A percentile compares a stretch with the other conserved stretches of the same genome.
Conservation (phyloP, 108 stramenopile genomes). For the Skeletonema potamos region DNA sequence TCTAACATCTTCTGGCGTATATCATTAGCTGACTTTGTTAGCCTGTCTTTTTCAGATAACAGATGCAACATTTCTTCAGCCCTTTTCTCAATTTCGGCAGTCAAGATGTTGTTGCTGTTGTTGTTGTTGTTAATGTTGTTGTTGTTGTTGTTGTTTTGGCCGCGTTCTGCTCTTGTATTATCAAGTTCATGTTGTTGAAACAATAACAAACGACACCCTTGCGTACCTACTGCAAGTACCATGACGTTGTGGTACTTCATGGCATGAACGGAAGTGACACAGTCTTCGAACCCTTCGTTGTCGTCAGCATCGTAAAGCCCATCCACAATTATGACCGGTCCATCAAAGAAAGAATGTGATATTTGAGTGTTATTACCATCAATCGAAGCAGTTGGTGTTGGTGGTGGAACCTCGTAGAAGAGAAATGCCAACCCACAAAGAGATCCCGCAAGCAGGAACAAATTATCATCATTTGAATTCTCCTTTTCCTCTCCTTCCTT, state of each 20-base stretch:
- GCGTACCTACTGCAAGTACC: conserved; percentile 36
- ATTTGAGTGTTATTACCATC: not conserved
- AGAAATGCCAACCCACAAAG: conserved; percentile 49
- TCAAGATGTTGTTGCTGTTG: not conserved
- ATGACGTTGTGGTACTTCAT: not conserved
- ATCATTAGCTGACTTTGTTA: not conserved
- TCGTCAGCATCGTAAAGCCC: conserved; percentile 26
- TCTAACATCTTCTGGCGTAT: conserved; percentile 1
- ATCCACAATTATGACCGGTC: conserved; percentile 40
- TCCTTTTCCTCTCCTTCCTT: not conserved
- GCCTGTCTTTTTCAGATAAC: conserved; percentile 10
- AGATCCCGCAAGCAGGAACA: conserved; percentile 41
- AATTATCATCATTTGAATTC: not conserved
- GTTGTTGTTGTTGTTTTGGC: not conserved
- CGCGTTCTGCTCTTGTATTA: too few relatives aligned
- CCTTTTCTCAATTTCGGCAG: conserved; percentile 1
- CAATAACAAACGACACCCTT: conserved; percentile 25
- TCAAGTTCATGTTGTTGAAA: conserved; percentile 13
- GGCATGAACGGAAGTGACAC: conserved; percentile 36
- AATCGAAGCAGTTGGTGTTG: not conserved
- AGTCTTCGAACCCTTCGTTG: conserved; percentile 27
- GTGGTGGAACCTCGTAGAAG: conserved; percentile 35
- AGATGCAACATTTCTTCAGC: conserved; percentile 10
- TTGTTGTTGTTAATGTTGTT: not conserved
- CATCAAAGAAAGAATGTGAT: conserved; percentile 20